A percentile compares a stretch with the other conserved stretches of the same genome.
phyloP scores from a whole-genome alignment of 2,329 filamentous ascomycete genomes.

The Colletotrichum sp. region DNA sequence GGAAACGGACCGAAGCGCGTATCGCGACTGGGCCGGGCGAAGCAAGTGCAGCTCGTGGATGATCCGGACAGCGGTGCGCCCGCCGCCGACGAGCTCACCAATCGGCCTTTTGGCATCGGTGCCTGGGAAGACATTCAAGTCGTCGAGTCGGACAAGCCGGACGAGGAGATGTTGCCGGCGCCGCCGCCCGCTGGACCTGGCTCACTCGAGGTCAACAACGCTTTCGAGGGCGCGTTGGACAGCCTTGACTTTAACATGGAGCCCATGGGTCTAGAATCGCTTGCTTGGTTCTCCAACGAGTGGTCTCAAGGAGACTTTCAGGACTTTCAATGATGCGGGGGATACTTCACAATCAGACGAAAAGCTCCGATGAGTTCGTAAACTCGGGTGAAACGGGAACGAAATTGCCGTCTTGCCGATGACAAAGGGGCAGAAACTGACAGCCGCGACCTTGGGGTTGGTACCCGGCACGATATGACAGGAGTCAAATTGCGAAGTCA shows the following conservation, averaged over 20 bases:
- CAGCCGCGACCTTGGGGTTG: not conserved
- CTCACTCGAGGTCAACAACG: conserved; percentile 52
- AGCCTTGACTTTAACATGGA: conserved; percentile 51
- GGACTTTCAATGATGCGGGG: not conserved
- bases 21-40: conserved; percentile 6
- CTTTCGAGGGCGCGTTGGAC: conserved; percentile 54
- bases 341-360: not conserved
- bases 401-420: not conserved
- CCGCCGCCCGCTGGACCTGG: conserved; percentile 33
- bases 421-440: not conserved
- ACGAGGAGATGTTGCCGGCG: not conserved
- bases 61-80: conserved; percentile 7
- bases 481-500: not conserved
- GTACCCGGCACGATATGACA: not conserved
- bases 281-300: conserved; percentile 19
- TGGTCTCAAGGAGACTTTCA: conserved; percentile 17
- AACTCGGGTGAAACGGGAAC: not conserved
- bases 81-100: conserved; percentile 16
- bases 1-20: conserved; percentile 4
- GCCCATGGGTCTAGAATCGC: conserved; percentile 44
- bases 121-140: conserved; percentile 20
- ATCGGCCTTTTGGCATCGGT: conserved; percentile 17
- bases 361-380: not conserved
- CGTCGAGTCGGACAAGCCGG: conserved; percentile 10
- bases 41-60: conserved; percentile 18